Evolutionary conservation across 2,329 filamentous ascomycete species (phyloP).

Genomic region (Monosporascus sp.): DNA sequence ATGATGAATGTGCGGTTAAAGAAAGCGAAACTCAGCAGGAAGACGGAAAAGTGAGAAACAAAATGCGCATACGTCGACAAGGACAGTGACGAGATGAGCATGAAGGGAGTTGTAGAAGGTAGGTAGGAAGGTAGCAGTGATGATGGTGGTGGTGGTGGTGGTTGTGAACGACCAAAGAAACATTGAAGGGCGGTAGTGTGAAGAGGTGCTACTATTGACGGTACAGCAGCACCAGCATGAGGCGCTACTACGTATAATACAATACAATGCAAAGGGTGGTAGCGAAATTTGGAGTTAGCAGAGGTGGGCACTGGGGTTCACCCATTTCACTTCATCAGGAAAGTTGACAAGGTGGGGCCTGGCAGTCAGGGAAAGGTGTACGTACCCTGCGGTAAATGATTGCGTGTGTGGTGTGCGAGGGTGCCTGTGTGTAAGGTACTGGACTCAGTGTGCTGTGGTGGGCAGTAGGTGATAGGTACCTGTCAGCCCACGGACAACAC

Average conservation of each 20-base stretch:
- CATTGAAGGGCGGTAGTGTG: constrained; percentile 15
- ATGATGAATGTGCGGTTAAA: neutral
- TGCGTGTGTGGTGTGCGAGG: constrained; percentile 5
- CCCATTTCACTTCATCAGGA: constrained; percentile 8
- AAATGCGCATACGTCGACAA: neutral
- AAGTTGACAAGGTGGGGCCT: neutral
- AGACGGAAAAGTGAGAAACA: neutral
- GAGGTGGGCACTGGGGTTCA: constrained; percentile 22
- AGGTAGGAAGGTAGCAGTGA: constrained; percentile 2
- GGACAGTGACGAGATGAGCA: neutral
- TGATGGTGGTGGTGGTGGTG: constrained; percentile 12
- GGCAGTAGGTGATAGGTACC: neutral
- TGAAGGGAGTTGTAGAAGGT: neutral
- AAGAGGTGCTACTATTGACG: constrained; percentile 9
- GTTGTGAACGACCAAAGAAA: constrained; percentile 6
- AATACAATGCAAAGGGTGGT: constrained; percentile 19
- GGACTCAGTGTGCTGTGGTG: neutral
- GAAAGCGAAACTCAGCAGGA: neutral
- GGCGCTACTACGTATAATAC: neutral
- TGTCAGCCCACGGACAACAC: too few relatives aligned
- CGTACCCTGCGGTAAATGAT: constrained; percentile 5
- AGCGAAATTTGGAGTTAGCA: constrained; percentile 24
- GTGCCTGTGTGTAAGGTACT: constrained; percentile 1
- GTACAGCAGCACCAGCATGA: neutral
- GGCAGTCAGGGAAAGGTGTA: neutral